phyloP scores from a whole-genome alignment of 2,329 filamentous ascomycete genomes.

The Westerdykella sp. region DNA sequence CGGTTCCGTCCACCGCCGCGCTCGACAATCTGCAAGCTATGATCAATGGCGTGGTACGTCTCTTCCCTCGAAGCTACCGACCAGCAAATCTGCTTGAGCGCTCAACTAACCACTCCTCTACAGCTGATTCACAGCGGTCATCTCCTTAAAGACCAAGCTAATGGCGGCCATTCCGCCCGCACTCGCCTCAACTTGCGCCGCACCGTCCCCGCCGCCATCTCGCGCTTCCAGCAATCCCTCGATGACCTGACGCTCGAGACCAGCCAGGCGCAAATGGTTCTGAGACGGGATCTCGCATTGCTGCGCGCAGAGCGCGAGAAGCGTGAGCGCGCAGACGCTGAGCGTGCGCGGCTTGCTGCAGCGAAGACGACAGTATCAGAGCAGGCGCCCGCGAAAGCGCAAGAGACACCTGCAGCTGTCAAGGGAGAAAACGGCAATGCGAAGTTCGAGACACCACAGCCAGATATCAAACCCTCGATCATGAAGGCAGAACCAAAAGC shows the following conservation, averaged over 20 bases:
- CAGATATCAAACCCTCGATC: constrained; percentile 5
- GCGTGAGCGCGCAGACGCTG: constrained; percentile 29
- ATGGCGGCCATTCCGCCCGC: constrained; percentile 22
- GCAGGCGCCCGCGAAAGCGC: background rate
- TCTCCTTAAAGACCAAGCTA: constrained; percentile 39
- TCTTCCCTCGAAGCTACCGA: background rate
- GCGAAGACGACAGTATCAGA: constrained; percentile 5
- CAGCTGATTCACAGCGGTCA: constrained; percentile 43
- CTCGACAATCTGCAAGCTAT: constrained; percentile 44
- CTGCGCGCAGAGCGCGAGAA: constrained; percentile 31
- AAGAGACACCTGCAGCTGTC: background rate
- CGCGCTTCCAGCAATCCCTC: constrained; percentile 46
- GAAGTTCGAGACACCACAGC: constrained; percentile 1
- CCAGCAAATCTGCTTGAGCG: constrained; percentile 1
- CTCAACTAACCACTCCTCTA: constrained; percentile 1
- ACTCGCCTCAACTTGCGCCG: constrained; percentile 32
- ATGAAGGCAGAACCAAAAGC: constrained; percentile 12
- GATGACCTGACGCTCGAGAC: constrained; percentile 47
- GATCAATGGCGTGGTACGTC: constrained; percentile 43
- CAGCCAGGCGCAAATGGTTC: constrained; percentile 27
- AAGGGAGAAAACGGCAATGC: background rate
- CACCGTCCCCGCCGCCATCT: constrained; percentile 37
- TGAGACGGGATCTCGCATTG: constrained; percentile 34
- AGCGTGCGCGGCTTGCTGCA: constrained; percentile 27
- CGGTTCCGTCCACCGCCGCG: constrained; percentile 11